Percentiles rank a stretch among this genome's conserved stretches.
Evolutionary conservation across 139 green algal species (phyloP).

Genomic region (Chlamydomonas incerta): DNA sequence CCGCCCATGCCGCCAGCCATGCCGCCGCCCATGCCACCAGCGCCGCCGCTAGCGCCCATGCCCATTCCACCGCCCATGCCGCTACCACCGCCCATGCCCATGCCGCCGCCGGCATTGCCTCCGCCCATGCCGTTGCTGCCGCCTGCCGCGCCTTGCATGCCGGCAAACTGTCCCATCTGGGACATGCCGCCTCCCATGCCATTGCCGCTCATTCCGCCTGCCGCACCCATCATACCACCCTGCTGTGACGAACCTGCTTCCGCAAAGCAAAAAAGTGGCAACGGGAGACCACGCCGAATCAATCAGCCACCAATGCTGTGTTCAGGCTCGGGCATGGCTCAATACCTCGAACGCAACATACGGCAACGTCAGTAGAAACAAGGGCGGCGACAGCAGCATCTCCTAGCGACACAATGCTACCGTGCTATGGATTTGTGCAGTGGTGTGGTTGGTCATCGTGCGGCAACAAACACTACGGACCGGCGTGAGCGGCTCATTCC

Average conservation of each 20-base stretch:
- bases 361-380: too few species aligned
- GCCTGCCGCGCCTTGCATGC: background rate
- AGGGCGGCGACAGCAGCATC: too few species aligned
- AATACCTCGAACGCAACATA: too few species aligned
- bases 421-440: too few species aligned
- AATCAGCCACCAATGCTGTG: too few species aligned
- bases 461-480: too few species aligned
- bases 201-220: background rate
- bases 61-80: conserved; percentile 30
- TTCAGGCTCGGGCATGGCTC: too few species aligned
- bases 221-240: conserved; percentile 40
- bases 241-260: conserved; percentile 34
- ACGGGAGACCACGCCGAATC: background rate
- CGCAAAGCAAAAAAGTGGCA: background rate
- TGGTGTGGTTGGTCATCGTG: too few species aligned
- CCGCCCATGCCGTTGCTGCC: conserved; percentile 34
- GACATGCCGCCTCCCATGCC: conserved; percentile 51
- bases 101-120: background rate
- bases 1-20: conserved; percentile 55
- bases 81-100: conserved; percentile 20
- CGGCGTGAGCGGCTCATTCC: too few species aligned
- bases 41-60: conserved; percentile 26
- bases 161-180: conserved; percentile 37
- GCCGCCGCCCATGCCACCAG: conserved; percentile 30
- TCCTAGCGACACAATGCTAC: too few species aligned